These are phyloP conservation scores for Vachellia pachyceras DNA, from an alignment of 306 rosid species.

Conservation along the genomic window DNA sequence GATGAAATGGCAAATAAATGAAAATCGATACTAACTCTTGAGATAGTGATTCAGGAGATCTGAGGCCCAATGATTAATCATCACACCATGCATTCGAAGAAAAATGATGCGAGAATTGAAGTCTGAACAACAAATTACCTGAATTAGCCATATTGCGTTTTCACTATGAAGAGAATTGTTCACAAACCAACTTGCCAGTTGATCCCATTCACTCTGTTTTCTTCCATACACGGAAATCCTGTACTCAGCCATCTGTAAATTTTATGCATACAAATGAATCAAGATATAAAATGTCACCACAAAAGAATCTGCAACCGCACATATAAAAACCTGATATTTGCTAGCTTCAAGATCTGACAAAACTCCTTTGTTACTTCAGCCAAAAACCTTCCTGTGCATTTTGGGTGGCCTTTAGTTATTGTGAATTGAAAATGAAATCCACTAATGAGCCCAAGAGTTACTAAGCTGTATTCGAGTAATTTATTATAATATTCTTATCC, in stretches of 20 bases:
- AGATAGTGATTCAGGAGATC: background rate
- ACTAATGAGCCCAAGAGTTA: slow-evolving; percentile 27
- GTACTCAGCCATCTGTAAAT: slow-evolving; percentile 90
- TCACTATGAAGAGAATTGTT: slow-evolving; percentile 78
- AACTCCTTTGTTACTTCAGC: slow-evolving; percentile 90
- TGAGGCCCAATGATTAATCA: background rate
- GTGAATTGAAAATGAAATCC: slow-evolving; percentile 24
- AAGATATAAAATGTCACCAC: slow-evolving; percentile 23
- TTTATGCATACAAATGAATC: slow-evolving; percentile 29
- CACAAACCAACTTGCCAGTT: slow-evolving; percentile 92
- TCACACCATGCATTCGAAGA: background rate
- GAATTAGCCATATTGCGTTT: slow-evolving; percentile 89
- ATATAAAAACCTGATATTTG: slow-evolving; percentile 74
- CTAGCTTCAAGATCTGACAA: slow-evolving; percentile 82
- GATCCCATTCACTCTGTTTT: slow-evolving; percentile 95
- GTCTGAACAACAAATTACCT: slow-evolving; percentile 55
- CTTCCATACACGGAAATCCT: slow-evolving; percentile 91
- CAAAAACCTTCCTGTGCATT: slow-evolving; percentile 73
- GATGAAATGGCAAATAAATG: no score
- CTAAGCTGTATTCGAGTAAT: slow-evolving; percentile 22
- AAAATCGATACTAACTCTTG: no score
- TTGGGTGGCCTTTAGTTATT: slow-evolving; percentile 31
- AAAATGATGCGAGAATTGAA: slow-evolving; percentile 13
- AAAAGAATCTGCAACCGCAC: background rate
- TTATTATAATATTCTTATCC: slow-evolving; percentile 23